These are phyloP conservation scores for Paracoccidioides brasiliensis DNA, from an alignment of 2,329 filamentous ascomycete genomes.

Conservation along the genomic window DNA sequence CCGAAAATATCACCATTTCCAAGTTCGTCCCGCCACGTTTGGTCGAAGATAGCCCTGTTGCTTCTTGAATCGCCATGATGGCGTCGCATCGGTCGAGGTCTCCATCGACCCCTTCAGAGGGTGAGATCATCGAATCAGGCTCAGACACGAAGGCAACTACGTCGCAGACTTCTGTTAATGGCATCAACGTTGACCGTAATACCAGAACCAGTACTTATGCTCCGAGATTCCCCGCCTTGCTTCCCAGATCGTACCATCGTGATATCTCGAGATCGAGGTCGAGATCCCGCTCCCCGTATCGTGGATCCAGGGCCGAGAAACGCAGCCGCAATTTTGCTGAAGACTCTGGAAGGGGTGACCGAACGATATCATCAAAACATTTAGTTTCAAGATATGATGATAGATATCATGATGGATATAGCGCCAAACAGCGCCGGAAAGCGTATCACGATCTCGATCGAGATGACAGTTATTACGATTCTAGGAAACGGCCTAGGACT, in stretches of 20 bases:
- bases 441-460: constrained; percentile 40
- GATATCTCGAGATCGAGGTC: constrained; percentile 35
- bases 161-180: constrained; percentile 59
- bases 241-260: constrained; percentile 48
- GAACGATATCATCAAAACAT: constrained; percentile 20
- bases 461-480: constrained; percentile 29
- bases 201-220: constrained; percentile 56
- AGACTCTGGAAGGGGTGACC: constrained; percentile 23
- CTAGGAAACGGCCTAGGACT: constrained; percentile 45
- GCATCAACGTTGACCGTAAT: constrained; percentile 82
- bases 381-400: constrained; percentile 28
- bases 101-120: constrained; percentile 62
- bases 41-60: neutral
- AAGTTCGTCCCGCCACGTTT: constrained; percentile 8
- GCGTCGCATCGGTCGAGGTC: constrained; percentile 37
- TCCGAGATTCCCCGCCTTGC: constrained; percentile 39
- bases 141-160: constrained; percentile 73
- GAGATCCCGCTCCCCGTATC: constrained; percentile 30
- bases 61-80: constrained; percentile 26
- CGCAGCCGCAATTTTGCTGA: constrained; percentile 28
- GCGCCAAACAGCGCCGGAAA: neutral
- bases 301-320: constrained; percentile 28
- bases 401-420: constrained; percentile 22
- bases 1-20: constrained; percentile 13
- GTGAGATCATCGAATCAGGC: constrained; percentile 69